Evolutionary conservation across 306 rosid genomes (phyloP), one percentile per base, ranked within the genome.

Genomic region (Lablab purpureus): DNA sequence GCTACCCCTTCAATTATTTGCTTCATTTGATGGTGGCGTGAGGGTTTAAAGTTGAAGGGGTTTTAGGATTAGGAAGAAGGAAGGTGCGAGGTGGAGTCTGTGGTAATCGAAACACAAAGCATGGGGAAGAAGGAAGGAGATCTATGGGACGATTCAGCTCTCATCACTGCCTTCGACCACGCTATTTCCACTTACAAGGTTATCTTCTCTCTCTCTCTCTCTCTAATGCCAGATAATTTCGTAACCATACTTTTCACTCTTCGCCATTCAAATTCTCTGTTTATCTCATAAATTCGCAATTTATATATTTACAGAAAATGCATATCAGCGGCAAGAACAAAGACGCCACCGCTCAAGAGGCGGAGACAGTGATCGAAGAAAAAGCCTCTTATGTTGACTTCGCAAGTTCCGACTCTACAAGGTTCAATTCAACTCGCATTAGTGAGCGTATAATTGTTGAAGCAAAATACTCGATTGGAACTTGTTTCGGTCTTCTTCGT

Each of bases 81-180:
- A 56, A 7, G 17, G 63, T 22, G 63, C 6, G 13, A 17, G 59
- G 9, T 19, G 4, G 27, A n/a, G 59, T 11, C 1, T 13, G 4
- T 43, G 10, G 25, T 6, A 2, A 18, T 50, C 4, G 4, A 15
- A 10, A 40, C 9, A 36, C 13, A 15, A 21, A 10, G 36, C 45
- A 92, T 91, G 99, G 95, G 84, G 65, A 86, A 80, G 66, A 85
- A 81, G 60, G 84, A 89, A 32, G 88, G 88, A 60, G 89, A 88
- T 47, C 78, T 91, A 65, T 94, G 97, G 97, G 97, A 94, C 77
- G 97, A 94, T 86, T 91, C 95, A 4, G 90, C 93, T 89, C 90
- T 92, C 37, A 78, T 92, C 84, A 73, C 58, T 78, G 97, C 95
- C 77, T 91, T 92, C 83, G 90, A 94, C n/a, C 73, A 81, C 51